A percentile compares a stretch with the other conserved stretches of the same genome.
phyloP scores from a whole-genome alignment of 2,329 filamentous ascomycete genomes.

The Verticillium dahliae region DNA sequence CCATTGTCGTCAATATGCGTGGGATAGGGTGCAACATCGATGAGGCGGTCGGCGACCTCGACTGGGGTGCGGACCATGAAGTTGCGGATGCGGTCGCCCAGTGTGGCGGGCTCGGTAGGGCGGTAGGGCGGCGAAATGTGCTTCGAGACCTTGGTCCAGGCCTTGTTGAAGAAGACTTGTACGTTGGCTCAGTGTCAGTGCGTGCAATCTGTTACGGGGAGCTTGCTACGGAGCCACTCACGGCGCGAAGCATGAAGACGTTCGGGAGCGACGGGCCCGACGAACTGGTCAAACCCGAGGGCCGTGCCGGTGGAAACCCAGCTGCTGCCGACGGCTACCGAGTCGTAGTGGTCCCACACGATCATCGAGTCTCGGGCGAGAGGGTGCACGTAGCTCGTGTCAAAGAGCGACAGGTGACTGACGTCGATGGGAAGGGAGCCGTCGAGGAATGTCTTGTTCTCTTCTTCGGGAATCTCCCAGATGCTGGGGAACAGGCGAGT shows the following conservation, averaged over 20 bases:
- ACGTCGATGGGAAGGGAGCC: slow-evolving; percentile 20
- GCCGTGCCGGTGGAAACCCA: slow-evolving; percentile 25
- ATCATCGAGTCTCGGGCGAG: slow-evolving; percentile 24
- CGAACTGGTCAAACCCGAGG: slow-evolving; percentile 40
- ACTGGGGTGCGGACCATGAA: slow-evolving; percentile 22
- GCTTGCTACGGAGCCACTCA: not conserved
- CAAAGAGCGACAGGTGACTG: slow-evolving; percentile 31
- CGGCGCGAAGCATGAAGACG: slow-evolving; percentile 6
- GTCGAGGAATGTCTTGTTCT: not conserved
- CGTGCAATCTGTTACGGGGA: not conserved
- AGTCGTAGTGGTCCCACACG: slow-evolving; percentile 32
- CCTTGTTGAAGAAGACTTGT: slow-evolving; percentile 26
- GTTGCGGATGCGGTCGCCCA: slow-evolving; percentile 21
- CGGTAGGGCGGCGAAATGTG: slow-evolving; percentile 27
- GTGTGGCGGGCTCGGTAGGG: slow-evolving; percentile 11
- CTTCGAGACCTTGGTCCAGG: slow-evolving; percentile 23
- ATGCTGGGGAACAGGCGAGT: slow-evolving; percentile 1
- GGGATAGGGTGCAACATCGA: slow-evolving; percentile 29
- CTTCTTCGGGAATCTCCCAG: slow-evolving; percentile 1
- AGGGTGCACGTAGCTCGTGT: slow-evolving; percentile 33
- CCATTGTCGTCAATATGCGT: slow-evolving; percentile 21
- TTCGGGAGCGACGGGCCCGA: slow-evolving; percentile 30
- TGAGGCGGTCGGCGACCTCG: slow-evolving; percentile 16
- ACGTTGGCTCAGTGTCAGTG: not conserved
- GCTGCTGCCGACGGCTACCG: slow-evolving; percentile 31